Base-by-base conservation (phyloP, 306 rosid genomes). In the Mimosa bimucronata region DNA sequence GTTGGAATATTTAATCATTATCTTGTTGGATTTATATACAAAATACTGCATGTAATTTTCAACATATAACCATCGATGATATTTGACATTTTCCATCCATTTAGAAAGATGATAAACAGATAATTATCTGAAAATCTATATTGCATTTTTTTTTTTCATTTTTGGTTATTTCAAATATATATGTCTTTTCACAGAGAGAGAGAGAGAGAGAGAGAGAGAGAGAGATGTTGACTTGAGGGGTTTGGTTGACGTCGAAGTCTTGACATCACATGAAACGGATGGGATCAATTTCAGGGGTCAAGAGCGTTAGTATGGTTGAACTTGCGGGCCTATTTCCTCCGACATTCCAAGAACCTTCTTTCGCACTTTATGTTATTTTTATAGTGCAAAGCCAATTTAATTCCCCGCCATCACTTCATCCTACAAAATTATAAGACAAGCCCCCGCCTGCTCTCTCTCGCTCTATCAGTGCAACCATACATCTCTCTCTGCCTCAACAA, bases 321-420 rank as follows among this genome's bases (percentile, higher is more conserved):
- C 15, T 12, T 81, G 42, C 91, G 71, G 70, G 40, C 90, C 46
- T 71, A 34, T 26, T 91, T 91, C 98, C 91, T 76, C 42, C 64
- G 46, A 69, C 79, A 78, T 93, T 90, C 98, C 87, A 18, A 34
- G 97, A 90, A 88, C 15, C 87, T 86, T 85, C 95, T 15, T 19
- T 31, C 15, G 46, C 38, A 1, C 4, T 38, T 30, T 80, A 53
- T 21, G 19, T 67, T 67, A 6, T 72, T 28, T 42, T 30, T 13
- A 2, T n/a, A 4, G 2, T 58, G 38, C 16, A 4, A 29, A 3
- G 10, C 67, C 67, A 28, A 61, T 38, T 28, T 37, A 28, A 61
- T 38, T 28, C 70, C 25, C 12, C 60, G 66, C 25, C 31, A 6
- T 65, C 42, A 30, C 5, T 5, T 15, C 40, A 38, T 44, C 11